phyloP scores from a whole-genome alignment of 176 grass and related monocot species.

The Aegilops tauschii region DNA sequence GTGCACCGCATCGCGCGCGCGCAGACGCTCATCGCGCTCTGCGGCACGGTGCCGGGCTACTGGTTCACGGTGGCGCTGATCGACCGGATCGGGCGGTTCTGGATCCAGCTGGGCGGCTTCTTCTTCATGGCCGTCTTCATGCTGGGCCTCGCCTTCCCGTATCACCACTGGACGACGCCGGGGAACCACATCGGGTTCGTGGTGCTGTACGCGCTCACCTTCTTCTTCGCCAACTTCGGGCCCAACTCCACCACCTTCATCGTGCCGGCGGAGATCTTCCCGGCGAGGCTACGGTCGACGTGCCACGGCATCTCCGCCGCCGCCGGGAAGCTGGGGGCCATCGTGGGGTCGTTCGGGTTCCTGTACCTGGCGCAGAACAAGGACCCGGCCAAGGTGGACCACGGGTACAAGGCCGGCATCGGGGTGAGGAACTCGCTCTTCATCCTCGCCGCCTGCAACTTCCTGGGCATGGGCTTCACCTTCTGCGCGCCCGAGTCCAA shows the following conservation, averaged over 20 bases:
- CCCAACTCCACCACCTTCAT: conserved; percentile 70
- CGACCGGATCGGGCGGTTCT: conserved; percentile 46
- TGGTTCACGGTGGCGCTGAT: conserved; percentile 64
- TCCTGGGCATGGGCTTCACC: conserved; percentile 42
- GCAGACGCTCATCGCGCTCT: conserved; percentile 69
- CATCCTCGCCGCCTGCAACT: conserved; percentile 41
- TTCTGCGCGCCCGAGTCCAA: conserved; percentile 56
- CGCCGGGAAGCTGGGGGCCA: conserved; percentile 57
- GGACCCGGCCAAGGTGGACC: conserved; percentile 30
- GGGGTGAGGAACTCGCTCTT: conserved; percentile 68
- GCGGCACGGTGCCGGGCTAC: conserved; percentile 66
- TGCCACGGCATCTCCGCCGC: conserved; percentile 67
- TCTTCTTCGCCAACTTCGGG: conserved; percentile 87
- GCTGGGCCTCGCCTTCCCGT: conserved; percentile 46
- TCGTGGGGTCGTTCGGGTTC: conserved; percentile 69
- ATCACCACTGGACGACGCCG: conserved; percentile 51
- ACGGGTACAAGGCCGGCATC: conserved; percentile 65
- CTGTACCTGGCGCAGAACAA: conserved; percentile 63
- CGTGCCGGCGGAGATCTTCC: conserved; percentile 71
- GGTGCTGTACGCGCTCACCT: conserved; percentile 57
- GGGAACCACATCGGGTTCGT: conserved; percentile 54
- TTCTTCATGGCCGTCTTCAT: conserved; percentile 54
- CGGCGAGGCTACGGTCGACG: conserved; percentile 54
- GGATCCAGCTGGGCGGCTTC: conserved; percentile 44
- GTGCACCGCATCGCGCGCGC: conserved; percentile 55